Percentiles rank a stretch among this genome's conserved stretches.
Conservation (phyloP, 495 filamentous ascomycete species). For the Penicillium pulvis region DNA sequence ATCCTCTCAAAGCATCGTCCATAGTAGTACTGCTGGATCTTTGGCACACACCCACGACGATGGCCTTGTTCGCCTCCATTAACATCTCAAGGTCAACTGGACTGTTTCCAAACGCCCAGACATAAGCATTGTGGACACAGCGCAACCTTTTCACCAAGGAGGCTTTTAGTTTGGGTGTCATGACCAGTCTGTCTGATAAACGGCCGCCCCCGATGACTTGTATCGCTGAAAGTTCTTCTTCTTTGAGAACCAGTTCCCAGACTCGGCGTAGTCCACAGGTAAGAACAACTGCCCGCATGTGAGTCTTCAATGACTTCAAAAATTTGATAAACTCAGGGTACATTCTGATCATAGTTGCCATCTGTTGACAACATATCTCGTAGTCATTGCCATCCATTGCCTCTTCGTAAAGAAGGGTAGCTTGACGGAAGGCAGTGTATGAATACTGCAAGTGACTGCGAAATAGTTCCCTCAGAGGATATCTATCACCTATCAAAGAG, state of each 20-base stretch:
- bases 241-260: slow-evolving; percentile 59
- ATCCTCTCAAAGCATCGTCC: slow-evolving; percentile 48
- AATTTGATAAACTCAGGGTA: slow-evolving; percentile 53
- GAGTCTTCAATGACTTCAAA: slow-evolving; percentile 38
- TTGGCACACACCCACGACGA: slow-evolving; percentile 60
- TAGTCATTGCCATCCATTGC: slow-evolving; percentile 41
- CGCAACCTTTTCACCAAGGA: slow-evolving; percentile 47
- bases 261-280: slow-evolving; percentile 59
- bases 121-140: slow-evolving; percentile 34
- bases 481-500: no score
- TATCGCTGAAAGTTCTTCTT: slow-evolving; percentile 46
- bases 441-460: not conserved
- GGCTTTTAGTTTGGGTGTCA: slow-evolving; percentile 56
- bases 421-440: slow-evolving; percentile 52
- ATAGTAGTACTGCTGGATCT: slow-evolving; percentile 56
- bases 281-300: slow-evolving; percentile 56
- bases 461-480: no score
- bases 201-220: slow-evolving; percentile 59
- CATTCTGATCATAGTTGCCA: slow-evolving; percentile 48
- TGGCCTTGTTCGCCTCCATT: slow-evolving; percentile 51
- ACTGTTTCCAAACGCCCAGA: slow-evolving; percentile 67
- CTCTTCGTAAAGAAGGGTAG: slow-evolving; percentile 58
- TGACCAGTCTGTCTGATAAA: slow-evolving; percentile 50
- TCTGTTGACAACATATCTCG: slow-evolving; percentile 46
- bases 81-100: slow-evolving; percentile 63